These are phyloP conservation scores for Bombardia bombarda DNA, from an alignment of 495 filamentous ascomycete genomes.

Conservation along the genomic window DNA sequence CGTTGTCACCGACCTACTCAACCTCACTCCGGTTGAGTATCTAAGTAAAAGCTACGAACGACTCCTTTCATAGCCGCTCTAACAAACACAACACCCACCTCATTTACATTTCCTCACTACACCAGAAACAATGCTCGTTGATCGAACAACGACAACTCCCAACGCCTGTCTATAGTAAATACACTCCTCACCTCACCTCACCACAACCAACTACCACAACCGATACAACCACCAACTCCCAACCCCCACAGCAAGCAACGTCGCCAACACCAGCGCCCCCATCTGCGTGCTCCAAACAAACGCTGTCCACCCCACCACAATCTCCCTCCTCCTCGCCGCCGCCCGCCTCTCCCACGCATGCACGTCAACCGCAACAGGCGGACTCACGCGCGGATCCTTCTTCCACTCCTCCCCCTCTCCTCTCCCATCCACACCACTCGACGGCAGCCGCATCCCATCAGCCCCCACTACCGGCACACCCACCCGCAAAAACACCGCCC, in stretches of 20 bases:
- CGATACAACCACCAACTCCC: constrained; percentile 32
- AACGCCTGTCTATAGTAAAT: too few species aligned
- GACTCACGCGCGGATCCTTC: constrained; percentile 26
- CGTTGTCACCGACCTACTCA: too few species aligned
- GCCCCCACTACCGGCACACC: constrained; percentile 44
- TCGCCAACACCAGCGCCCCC: constrained; percentile 29
- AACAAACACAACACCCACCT: too few species aligned
- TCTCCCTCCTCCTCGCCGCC: constrained; percentile 30
- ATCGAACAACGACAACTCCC: too few species aligned
- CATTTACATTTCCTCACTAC: too few species aligned
- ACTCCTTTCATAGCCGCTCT: too few species aligned
- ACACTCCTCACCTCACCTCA: too few species aligned
- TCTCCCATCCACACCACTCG: not conserved
- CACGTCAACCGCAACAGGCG: constrained; percentile 34
- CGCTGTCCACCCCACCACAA: constrained; percentile 38
- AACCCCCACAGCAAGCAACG: constrained; percentile 23
- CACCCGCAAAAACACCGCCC: constrained; percentile 64
- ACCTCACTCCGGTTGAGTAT: too few species aligned
- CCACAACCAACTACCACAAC: constrained; percentile 2
- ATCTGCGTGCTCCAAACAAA: constrained; percentile 35
- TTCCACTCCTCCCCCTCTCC: constrained; percentile 4
- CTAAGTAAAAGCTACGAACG: too few species aligned
- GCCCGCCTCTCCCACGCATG: constrained; percentile 36
- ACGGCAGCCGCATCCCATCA: constrained; percentile 18
- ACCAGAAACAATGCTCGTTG: too few species aligned